Percentiles rank a stretch among this genome's conserved stretches.
Conservation (phyloP, 441 rosid species). For the Kokia cookei region DNA sequence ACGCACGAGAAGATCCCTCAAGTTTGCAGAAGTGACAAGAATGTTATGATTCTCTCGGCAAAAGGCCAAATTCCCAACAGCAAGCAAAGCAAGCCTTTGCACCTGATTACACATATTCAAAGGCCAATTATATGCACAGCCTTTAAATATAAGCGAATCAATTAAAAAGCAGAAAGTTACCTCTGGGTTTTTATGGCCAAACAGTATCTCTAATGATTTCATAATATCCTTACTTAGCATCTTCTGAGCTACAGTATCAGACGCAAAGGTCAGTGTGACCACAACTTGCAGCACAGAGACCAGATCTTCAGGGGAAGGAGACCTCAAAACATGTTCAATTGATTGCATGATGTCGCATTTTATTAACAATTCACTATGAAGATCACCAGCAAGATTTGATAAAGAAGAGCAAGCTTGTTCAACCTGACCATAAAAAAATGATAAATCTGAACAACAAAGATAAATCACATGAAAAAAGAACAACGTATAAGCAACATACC, state of each 20-base stretch:
- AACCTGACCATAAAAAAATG: slow-evolving; percentile 47
- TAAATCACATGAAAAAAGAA: neutral
- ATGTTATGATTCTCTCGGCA: slow-evolving; percentile 84
- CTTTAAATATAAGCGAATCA: slow-evolving; percentile 8
- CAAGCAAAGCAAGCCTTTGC: slow-evolving; percentile 80
- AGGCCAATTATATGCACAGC: slow-evolving; percentile 11
- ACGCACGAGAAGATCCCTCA: slow-evolving; percentile 78
- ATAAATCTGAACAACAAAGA: neutral
- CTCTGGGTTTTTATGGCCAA: slow-evolving; percentile 75
- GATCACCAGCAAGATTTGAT: slow-evolving; percentile 86
- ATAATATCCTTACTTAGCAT: slow-evolving; percentile 75
- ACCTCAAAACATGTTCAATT: slow-evolving; percentile 72
- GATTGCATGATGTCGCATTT: slow-evolving; percentile 96
- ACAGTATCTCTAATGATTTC: slow-evolving; percentile 67
- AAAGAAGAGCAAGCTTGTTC: slow-evolving; percentile 94
- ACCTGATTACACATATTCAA: slow-evolving; percentile 43
- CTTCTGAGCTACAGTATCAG: slow-evolving; percentile 83
- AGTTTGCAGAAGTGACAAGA: slow-evolving; percentile 87
- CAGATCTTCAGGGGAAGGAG: slow-evolving; percentile 63
- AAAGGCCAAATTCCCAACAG: slow-evolving; percentile 93
- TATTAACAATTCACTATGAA: slow-evolving; percentile 82
- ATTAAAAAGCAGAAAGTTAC: slow-evolving; percentile 30
- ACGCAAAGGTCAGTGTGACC: slow-evolving; percentile 73
- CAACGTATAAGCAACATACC: slow-evolving; percentile 44
- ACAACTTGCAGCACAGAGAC: slow-evolving; percentile 85